These are phyloP conservation scores for Nakaseomyces bracarensis DNA, from an alignment of 1,139 yeast genomes.

Conservation along the genomic window DNA sequence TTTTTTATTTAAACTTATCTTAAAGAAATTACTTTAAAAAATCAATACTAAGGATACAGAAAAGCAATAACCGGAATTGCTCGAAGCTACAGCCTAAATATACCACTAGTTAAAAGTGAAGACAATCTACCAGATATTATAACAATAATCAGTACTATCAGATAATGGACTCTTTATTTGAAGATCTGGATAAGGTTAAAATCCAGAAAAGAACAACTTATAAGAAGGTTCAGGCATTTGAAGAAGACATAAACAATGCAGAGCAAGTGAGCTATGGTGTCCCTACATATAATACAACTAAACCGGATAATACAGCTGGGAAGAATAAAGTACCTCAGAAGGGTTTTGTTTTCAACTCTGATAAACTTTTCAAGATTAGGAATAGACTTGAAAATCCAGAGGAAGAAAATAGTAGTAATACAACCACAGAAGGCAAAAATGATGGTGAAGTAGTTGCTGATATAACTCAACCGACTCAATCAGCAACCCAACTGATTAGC, in stretches of 20 bases:
- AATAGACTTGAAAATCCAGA: conserved; percentile 15
- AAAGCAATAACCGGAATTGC: no score
- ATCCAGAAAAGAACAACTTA: conserved; percentile 24
- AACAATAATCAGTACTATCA: no score
- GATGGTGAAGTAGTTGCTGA: conserved; percentile 6
- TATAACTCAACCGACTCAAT: background rate
- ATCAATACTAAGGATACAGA: no score
- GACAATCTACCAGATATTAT: no score
- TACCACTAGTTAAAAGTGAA: no score
- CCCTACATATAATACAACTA: background rate
- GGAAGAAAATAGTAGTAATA: conserved; percentile 9
- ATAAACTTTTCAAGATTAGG: conserved; percentile 18
- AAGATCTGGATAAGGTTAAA: conserved; percentile 12
- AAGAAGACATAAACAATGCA: background rate
- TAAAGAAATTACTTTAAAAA: no score
- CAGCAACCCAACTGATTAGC: conserved; percentile 15
- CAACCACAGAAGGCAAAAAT: conserved; percentile 9
- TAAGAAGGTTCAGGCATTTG: conserved; percentile 14
- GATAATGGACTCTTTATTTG: conserved; percentile 26
- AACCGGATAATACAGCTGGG: background rate
- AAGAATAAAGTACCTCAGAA: conserved; percentile 9
- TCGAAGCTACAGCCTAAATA: no score
- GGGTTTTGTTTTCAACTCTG: conserved; percentile 22
- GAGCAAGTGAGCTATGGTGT: conserved; percentile 4
- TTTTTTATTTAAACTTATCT: no score